Evolutionary conservation across 495 filamentous ascomycete species (phyloP).

Genomic region (Neurospora africana): DNA sequence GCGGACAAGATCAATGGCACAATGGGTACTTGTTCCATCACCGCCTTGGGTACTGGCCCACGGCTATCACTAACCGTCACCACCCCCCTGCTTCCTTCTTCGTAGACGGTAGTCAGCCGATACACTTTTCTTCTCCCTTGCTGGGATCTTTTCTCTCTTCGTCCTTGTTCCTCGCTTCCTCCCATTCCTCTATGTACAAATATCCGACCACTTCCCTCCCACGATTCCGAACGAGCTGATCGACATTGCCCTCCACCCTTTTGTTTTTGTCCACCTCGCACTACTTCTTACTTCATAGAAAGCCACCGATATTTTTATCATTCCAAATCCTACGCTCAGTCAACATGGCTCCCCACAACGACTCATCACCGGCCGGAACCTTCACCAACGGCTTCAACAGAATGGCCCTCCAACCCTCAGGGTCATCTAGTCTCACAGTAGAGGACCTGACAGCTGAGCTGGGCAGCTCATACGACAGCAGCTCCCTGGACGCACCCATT

Average conservation of each 20-base stretch:
- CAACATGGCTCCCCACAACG: slow-evolving; percentile 42
- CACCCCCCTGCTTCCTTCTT: slow-evolving; percentile 10
- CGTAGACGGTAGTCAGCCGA: not conserved
- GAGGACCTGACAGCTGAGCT: slow-evolving; percentile 18
- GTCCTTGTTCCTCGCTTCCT: not conserved
- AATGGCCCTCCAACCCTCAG: slow-evolving; percentile 26
- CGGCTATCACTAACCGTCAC: slow-evolving; percentile 6
- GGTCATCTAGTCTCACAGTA: slow-evolving; percentile 25
- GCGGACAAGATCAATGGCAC: slow-evolving; percentile 2
- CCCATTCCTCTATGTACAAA: slow-evolving; percentile 19
- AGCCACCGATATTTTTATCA: not conserved
- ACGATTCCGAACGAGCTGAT: not conserved
- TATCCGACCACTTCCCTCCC: slow-evolving; percentile 15
- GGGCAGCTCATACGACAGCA: slow-evolving; percentile 34
- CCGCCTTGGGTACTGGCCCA: slow-evolving; percentile 13
- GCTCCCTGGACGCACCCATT: slow-evolving; percentile 25
- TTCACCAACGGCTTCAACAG: slow-evolving; percentile 36
- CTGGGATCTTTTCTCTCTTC: not conserved
- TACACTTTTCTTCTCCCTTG: not conserved
- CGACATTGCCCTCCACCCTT: not conserved
- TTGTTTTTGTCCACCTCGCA: not conserved
- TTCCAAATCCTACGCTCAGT: not conserved
- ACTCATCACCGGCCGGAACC: slow-evolving; percentile 38
- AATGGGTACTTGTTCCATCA: slow-evolving; percentile 7
- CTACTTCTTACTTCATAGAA: not conserved